A percentile compares a stretch with the other conserved stretches of the same genome.
phyloP scores from a whole-genome alignment of 495 filamentous ascomycete genomes.

The Podospora bellae-mahoneyi region DNA sequence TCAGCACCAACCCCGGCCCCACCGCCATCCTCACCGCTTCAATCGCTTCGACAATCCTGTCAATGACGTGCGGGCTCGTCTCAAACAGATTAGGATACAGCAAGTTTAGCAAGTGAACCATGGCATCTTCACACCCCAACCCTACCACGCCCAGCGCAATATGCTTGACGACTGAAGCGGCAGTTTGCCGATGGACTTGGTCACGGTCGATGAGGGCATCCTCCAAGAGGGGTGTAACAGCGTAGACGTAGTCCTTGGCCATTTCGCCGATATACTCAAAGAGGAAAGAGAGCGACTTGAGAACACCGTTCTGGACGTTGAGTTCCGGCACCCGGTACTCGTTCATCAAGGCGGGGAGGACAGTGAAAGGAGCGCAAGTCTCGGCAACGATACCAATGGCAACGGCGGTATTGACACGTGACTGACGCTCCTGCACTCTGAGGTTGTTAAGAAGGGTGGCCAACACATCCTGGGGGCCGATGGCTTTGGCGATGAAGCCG shows the following conservation, averaged over 20 bases:
- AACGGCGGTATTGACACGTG: slow-evolving; percentile 95
- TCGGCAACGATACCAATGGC: slow-evolving; percentile 99
- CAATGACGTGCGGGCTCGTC: slow-evolving; percentile 97
- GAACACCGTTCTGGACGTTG: slow-evolving; percentile 97
- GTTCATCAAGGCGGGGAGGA: slow-evolving; percentile 99
- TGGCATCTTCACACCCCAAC: slow-evolving; percentile 96
- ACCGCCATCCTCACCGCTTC: slow-evolving; percentile 94
- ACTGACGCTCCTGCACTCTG: slow-evolving; percentile 95
- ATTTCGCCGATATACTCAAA: slow-evolving; percentile 99
- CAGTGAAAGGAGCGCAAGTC: slow-evolving; percentile 98
- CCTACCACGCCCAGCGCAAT: slow-evolving; percentile 94
- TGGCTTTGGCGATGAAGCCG: slow-evolving; percentile 99
- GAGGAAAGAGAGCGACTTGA: slow-evolving; percentile 95
- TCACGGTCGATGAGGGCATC: slow-evolving; percentile 97
- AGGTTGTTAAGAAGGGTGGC: slow-evolving; percentile 96
- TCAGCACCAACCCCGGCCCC: slow-evolving; percentile 85
- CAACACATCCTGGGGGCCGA: slow-evolving; percentile 95
- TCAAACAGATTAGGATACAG: slow-evolving; percentile 98
- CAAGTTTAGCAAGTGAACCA: slow-evolving; percentile 95
- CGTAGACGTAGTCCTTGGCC: slow-evolving; percentile 99
- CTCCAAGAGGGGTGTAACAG: slow-evolving; percentile 93
- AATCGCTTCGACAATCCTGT: slow-evolving; percentile 93
- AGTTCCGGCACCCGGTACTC: slow-evolving; percentile 98
- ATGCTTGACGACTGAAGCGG: slow-evolving; percentile 94
- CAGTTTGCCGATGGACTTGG: slow-evolving; percentile 97